phyloP scores from a whole-genome alignment of 2,329 filamentous ascomycete species.

The Colletotrichum acutatum region DNA sequence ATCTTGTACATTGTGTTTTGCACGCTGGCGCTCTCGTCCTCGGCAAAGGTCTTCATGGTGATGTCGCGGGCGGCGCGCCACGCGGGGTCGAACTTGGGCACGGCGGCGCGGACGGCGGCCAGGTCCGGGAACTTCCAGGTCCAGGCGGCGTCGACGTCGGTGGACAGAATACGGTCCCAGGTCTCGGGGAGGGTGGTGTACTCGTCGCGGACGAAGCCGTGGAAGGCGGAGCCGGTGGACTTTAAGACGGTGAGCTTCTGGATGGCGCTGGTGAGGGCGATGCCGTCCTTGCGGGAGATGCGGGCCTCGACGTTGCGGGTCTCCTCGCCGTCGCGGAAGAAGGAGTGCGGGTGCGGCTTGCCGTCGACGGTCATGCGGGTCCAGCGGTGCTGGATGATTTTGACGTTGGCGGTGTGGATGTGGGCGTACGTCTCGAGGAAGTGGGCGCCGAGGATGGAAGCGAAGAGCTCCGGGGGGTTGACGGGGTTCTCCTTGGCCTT shows the following conservation, averaged over 20 bases:
- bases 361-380: constrained; percentile 88
- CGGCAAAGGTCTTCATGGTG: constrained; percentile 91
- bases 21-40: constrained; percentile 90
- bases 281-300: constrained; percentile 74
- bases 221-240: constrained; percentile 95
- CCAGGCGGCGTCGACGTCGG: constrained; percentile 90
- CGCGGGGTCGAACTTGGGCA: constrained; percentile 79
- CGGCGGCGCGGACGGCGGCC: constrained; percentile 72
- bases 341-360: constrained; percentile 93
- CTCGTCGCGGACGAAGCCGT: constrained; percentile 92
- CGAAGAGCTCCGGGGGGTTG: constrained; percentile 92
- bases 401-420: constrained; percentile 86
- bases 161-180: constrained; percentile 95
- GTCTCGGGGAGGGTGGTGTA: constrained; percentile 91
- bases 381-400: constrained; percentile 89
- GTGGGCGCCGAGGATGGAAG: constrained; percentile 84
- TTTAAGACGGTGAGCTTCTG: constrained; percentile 89
- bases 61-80: constrained; percentile 83
- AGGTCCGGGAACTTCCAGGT: constrained; percentile 81
- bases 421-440: constrained; percentile 90
- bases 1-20: constrained; percentile 99
- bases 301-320: constrained; percentile 84
- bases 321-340: constrained; percentile 90
- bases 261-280: constrained; percentile 82
- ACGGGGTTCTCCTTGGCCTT: constrained; percentile 94